phyloP scores from a whole-genome alignment of 169 alveolate species.

The Plasmodium gallinaceum region DNA sequence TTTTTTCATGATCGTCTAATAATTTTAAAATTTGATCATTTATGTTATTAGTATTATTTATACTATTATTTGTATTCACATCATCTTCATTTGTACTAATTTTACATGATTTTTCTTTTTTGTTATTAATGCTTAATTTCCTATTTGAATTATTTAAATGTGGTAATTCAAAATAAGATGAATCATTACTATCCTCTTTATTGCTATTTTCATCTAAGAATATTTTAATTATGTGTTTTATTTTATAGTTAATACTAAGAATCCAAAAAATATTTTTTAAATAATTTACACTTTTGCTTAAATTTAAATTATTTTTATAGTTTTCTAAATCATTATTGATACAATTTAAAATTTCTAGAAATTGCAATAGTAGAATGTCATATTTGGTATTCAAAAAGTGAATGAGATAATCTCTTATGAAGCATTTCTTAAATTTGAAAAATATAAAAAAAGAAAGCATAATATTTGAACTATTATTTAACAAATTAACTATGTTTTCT shows the following conservation, averaged over 20 bases:
- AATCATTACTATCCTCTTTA: constrained; percentile 1
- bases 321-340: constrained; percentile 68
- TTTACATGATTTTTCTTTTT: neutral
- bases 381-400: constrained; percentile 48
- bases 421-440: constrained; percentile 59
- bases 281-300: constrained; percentile 55
- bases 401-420: constrained; percentile 59
- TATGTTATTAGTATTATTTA: neutral
- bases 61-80: neutral
- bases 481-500: constrained; percentile 87
- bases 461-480: constrained; percentile 93
- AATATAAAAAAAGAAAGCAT: constrained; percentile 85
- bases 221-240: constrained; percentile 51
- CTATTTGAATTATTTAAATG: constrained; percentile 20
- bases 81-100: neutral
- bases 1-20: constrained; percentile 57
- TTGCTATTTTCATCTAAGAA: constrained; percentile 48
- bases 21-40: constrained; percentile 39
- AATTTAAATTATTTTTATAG: constrained; percentile 50
- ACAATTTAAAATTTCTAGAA: constrained; percentile 64
- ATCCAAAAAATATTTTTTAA: constrained; percentile 75
- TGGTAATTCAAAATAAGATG: constrained; percentile 50
- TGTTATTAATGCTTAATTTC: neutral
- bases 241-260: constrained; percentile 68
- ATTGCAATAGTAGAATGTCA: constrained; percentile 42